Evolutionary conservation across 2,329 filamentous ascomycete species (phyloP).

Genomic region (Westerdykella aurantiaca): DNA sequence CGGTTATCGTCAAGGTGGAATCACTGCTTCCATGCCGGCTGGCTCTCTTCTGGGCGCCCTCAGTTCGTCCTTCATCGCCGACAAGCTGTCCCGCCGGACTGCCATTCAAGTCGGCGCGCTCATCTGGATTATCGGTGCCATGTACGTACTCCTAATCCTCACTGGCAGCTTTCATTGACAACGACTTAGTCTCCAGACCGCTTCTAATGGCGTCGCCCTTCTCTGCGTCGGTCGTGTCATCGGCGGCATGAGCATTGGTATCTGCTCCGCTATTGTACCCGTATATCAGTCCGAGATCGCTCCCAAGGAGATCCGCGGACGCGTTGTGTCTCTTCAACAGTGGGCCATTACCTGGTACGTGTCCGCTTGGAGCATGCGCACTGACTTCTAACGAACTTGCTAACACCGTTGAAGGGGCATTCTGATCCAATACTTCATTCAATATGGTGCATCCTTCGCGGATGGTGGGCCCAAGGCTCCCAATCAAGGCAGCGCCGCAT

Average conservation of each 20-base stretch:
- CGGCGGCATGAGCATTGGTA: constrained; percentile 80
- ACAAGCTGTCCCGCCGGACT: constrained; percentile 40
- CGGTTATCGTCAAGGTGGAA: constrained; percentile 37
- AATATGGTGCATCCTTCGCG: constrained; percentile 56
- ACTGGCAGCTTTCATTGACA: neutral
- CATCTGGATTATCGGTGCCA: constrained; percentile 45
- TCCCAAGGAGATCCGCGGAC: constrained; percentile 44
- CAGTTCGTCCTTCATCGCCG: constrained; percentile 43
- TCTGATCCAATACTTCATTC: constrained; percentile 61
- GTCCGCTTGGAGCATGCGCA: constrained; percentile 33
- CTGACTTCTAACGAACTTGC: constrained; percentile 40
- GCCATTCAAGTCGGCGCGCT: constrained; percentile 42
- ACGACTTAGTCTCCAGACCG: constrained; percentile 23
- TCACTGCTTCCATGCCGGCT: constrained; percentile 47
- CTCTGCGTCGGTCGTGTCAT: constrained; percentile 59
- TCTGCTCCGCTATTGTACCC: constrained; percentile 84
- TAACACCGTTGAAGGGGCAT: constrained; percentile 46
- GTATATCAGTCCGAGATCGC: constrained; percentile 87
- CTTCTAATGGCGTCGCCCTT: constrained; percentile 35
- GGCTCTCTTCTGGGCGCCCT: constrained; percentile 46
- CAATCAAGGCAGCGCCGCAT: constrained; percentile 41
- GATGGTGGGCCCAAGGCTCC: constrained; percentile 39
- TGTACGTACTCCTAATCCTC: constrained; percentile 10
- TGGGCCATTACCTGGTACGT: constrained; percentile 62
- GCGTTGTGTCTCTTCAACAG: constrained; percentile 60